Evolutionary conservation across 495 filamentous ascomycete genomes (phyloP).

Genomic region (Pyronema omphalodes): DNA sequence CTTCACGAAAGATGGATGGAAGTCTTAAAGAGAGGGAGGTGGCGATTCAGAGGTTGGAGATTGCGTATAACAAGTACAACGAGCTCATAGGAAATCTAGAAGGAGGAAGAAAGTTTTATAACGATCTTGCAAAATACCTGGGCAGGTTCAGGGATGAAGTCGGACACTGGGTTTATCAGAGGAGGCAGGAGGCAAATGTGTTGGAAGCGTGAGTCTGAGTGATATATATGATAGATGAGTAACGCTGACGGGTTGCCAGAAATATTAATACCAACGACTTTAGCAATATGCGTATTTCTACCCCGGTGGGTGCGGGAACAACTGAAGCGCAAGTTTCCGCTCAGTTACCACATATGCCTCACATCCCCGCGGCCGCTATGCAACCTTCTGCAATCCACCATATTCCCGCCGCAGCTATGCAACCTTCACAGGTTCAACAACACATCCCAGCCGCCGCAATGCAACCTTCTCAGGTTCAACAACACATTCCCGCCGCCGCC

Average conservation of each 20-base stretch:
- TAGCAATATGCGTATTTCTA: slow-evolving; percentile 38
- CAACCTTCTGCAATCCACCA: no score
- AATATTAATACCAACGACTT: slow-evolving; percentile 49
- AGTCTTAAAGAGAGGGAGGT: slow-evolving; percentile 57
- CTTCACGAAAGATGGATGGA: slow-evolving; percentile 49
- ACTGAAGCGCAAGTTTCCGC: slow-evolving; percentile 26
- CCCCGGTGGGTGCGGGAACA: slow-evolving; percentile 4
- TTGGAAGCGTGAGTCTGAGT: slow-evolving; percentile 44
- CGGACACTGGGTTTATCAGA: slow-evolving; percentile 57
- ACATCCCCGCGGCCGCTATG: no score
- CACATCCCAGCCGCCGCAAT: no score
- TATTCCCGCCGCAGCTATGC: no score
- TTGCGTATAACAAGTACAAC: slow-evolving; percentile 85
- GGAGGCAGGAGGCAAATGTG: slow-evolving; percentile 60
- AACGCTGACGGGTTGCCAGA: background rate
- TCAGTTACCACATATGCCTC: background rate
- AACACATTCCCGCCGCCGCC: no score
- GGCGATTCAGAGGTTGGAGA: slow-evolving; percentile 75
- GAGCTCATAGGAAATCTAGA: slow-evolving; percentile 82
- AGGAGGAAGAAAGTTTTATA: slow-evolving; percentile 86
- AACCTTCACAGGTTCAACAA: no score
- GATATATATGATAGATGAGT: background rate
- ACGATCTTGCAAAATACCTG: slow-evolving; percentile 76
- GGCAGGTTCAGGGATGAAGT: slow-evolving; percentile 58
- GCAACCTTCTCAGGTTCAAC: no score